phyloP scores from a whole-genome alignment of 2,329 filamentous ascomycete species.

The Scortechinia acanthostroma region DNA sequence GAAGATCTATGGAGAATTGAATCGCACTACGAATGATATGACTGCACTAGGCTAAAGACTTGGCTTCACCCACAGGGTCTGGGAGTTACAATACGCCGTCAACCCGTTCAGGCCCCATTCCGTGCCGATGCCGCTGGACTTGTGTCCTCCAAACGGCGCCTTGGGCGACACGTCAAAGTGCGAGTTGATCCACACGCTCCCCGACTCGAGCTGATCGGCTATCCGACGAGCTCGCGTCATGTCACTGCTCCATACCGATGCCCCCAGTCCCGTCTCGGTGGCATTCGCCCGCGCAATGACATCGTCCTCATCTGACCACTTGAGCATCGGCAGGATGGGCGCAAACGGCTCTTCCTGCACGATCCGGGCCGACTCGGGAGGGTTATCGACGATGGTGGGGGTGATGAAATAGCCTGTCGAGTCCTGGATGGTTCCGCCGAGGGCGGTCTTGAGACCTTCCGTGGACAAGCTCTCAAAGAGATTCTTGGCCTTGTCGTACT shows the following conservation, averaged over 20 bases:
- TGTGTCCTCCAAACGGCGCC: slow-evolving; percentile 15
- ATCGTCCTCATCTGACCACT: slow-evolving; percentile 34
- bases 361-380: slow-evolving; percentile 44
- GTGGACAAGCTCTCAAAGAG: slow-evolving; percentile 39
- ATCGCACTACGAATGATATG: not conserved
- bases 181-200: slow-evolving; percentile 45
- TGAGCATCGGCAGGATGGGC: slow-evolving; percentile 35
- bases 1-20: not conserved
- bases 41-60: not conserved
- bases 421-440: slow-evolving; percentile 27
- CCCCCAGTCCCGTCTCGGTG: slow-evolving; percentile 38
- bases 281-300: slow-evolving; percentile 37
- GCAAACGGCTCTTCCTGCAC: slow-evolving; percentile 45
- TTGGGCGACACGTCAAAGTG: slow-evolving; percentile 27
- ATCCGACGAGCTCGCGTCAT: slow-evolving; percentile 35
- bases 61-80: not conserved
- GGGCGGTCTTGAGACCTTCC: slow-evolving; percentile 33
- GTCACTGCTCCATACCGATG: slow-evolving; percentile 42
- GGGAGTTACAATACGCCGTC: not conserved
- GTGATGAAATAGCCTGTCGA: slow-evolving; percentile 40
- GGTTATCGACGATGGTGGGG: slow-evolving; percentile 54
- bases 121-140: not conserved
- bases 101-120: not conserved
- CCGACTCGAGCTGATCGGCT: slow-evolving; percentile 37
- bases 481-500: slow-evolving; percentile 38